Conservation (phyloP, 805 yeast species). For the Lachancea waltii region DNA sequence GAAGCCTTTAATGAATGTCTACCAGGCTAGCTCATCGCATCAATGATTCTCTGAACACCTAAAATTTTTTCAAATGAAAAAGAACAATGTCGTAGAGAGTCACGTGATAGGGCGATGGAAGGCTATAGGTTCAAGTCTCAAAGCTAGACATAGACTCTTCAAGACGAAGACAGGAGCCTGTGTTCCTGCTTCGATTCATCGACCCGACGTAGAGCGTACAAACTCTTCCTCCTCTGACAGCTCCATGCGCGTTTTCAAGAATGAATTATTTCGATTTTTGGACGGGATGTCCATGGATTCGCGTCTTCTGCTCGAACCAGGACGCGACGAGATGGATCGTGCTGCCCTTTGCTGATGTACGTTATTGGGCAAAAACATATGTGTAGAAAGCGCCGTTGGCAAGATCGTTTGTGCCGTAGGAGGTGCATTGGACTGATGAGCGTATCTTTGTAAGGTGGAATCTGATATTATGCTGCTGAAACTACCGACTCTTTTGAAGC, state of each 20-base stretch:
- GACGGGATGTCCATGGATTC: slow-evolving; percentile 32
- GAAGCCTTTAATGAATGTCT: too few relatives aligned
- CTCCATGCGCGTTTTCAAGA: slow-evolving; percentile 31
- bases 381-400: slow-evolving; percentile 57
- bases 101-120: too few relatives aligned
- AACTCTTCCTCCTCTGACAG: slow-evolving; percentile 28
- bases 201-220: too few relatives aligned
- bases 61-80: slow-evolving; percentile 4
- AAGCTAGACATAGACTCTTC: too few relatives aligned
- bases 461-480: slow-evolving; percentile 35
- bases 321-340: slow-evolving; percentile 6
- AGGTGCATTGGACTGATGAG: slow-evolving; percentile 52
- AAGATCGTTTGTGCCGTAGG: slow-evolving; percentile 49
- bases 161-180: too few relatives aligned
- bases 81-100: not conserved
- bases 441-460: slow-evolving; percentile 30
- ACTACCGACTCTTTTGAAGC: slow-evolving; percentile 10
- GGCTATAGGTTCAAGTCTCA: too few relatives aligned
- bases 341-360: slow-evolving; percentile 27
- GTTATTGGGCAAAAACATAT: slow-evolving; percentile 51
- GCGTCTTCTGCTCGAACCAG: slow-evolving; percentile 13
- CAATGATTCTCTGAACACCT: slow-evolving; percentile 9
- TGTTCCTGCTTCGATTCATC: too few relatives aligned
- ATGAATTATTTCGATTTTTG: slow-evolving; percentile 21
- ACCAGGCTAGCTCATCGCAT: slow-evolving; percentile 14